Conservation (phyloP, 805 yeast species). For the Candida maris region DNA sequence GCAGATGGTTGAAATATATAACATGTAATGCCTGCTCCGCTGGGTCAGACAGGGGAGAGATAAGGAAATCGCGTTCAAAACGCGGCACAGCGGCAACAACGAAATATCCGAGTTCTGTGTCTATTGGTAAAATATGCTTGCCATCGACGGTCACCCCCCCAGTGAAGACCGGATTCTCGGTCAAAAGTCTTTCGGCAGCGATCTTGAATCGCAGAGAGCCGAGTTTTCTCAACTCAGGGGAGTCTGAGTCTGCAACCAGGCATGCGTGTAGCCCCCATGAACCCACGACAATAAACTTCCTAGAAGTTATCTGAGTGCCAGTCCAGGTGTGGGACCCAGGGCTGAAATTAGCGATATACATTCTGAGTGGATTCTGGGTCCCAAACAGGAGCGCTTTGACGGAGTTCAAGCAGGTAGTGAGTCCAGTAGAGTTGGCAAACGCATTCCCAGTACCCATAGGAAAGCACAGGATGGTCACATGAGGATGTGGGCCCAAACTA, state of each 20-base stretch:
- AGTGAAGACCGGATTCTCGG: slow-evolving; percentile 46
- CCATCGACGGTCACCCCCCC: slow-evolving; percentile 32
- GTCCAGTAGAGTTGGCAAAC: slow-evolving; percentile 57
- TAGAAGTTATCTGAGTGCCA: slow-evolving; percentile 9
- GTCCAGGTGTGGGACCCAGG: slow-evolving; percentile 17
- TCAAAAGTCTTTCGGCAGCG: slow-evolving; percentile 60
- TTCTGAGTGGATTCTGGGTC: slow-evolving; percentile 31
- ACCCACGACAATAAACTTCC: slow-evolving; percentile 55
- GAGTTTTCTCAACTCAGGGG: slow-evolving; percentile 56
- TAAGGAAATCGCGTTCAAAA: slow-evolving; percentile 58
- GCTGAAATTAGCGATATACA: slow-evolving; percentile 45
- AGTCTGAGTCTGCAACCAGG: slow-evolving; percentile 74
- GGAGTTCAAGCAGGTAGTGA: slow-evolving; percentile 33
- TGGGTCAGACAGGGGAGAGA: slow-evolving; percentile 58
- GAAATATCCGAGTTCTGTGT: slow-evolving; percentile 55
- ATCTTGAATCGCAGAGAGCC: slow-evolving; percentile 66
- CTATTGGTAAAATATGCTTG: slow-evolving; percentile 8
- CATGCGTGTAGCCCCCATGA: slow-evolving; percentile 90
- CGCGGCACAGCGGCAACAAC: slow-evolving; percentile 51
- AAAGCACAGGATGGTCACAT: slow-evolving; percentile 35
- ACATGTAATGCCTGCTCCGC: slow-evolving; percentile 41
- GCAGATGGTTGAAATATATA: slow-evolving; percentile 40
- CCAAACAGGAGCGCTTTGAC: slow-evolving; percentile 34
- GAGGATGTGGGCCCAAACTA: slow-evolving; percentile 13
- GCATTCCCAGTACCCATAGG: slow-evolving; percentile 92